phyloP scores from a whole-genome alignment of 73 alveolate species.

The Uronychia setigera region DNA sequence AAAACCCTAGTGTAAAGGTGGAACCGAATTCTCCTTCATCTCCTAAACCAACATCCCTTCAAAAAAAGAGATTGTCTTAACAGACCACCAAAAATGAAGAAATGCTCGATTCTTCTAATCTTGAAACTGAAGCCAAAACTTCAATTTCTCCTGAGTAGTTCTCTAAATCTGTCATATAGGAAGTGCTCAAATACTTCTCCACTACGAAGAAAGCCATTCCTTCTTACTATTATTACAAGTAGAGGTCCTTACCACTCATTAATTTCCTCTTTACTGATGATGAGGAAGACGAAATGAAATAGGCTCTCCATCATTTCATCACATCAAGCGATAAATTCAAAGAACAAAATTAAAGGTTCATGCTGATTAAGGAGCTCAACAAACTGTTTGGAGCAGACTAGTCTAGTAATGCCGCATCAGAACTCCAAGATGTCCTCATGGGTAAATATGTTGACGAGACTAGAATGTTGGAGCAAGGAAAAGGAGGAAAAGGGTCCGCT shows the following conservation, averaged over 20 bases:
- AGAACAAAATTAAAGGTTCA: slow-evolving; percentile 27
- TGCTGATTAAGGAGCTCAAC: slow-evolving; percentile 30
- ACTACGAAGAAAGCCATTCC: slow-evolving; percentile 33
- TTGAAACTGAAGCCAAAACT: too few species aligned
- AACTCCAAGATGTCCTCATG: slow-evolving; percentile 36
- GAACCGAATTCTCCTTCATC: too few species aligned
- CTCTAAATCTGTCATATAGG: neutral
- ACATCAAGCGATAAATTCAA: slow-evolving; percentile 29
- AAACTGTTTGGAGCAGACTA: slow-evolving; percentile 30
- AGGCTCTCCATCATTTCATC: slow-evolving; percentile 17
- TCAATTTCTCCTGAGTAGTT: too few species aligned
- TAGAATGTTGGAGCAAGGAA: slow-evolving; percentile 9
- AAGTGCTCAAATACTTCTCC: slow-evolving; percentile 33
- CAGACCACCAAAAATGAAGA: too few species aligned
- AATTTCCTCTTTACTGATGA: slow-evolving; percentile 23
- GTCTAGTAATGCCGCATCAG: slow-evolving; percentile 32
- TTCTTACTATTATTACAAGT: slow-evolving; percentile 32
- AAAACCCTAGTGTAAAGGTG: too few species aligned
- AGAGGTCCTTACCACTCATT: slow-evolving; percentile 31
- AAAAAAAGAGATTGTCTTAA: too few species aligned
- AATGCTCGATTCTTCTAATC: too few species aligned
- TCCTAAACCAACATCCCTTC: too few species aligned
- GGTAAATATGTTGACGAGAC: slow-evolving; percentile 37
- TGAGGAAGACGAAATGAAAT: slow-evolving; percentile 8
- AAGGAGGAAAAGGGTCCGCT: neutral